A percentile compares a stretch with the other conserved stretches of the same genome.
Conservation (phyloP, 2,329 filamentous ascomycete genomes). For the Venturia pyrina region DNA sequence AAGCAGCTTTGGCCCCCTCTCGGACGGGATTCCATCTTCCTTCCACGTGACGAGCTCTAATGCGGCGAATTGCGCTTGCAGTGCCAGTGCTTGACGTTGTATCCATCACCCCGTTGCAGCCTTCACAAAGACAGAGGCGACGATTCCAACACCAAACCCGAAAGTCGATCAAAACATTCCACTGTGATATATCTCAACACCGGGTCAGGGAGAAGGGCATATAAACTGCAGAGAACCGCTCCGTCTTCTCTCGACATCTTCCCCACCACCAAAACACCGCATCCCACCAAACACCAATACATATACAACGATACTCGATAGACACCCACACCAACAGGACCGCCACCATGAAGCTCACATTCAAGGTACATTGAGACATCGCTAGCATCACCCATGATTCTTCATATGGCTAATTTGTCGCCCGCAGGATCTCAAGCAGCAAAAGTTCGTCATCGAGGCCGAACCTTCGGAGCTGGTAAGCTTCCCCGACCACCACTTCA, state of each 20-base stretch:
- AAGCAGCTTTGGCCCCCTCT: no score
- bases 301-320: neutral
- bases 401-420: slow-evolving; percentile 14
- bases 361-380: slow-evolving; percentile 43
- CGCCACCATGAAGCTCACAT: slow-evolving; percentile 56
- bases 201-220: neutral
- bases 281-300: neutral
- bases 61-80: neutral
- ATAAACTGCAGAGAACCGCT: neutral
- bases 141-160: neutral
- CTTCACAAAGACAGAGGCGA: neutral
- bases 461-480: slow-evolving; percentile 86
- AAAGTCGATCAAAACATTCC: neutral
- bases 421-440: slow-evolving; percentile 89
- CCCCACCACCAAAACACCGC: neutral
- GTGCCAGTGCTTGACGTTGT: neutral
- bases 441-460: slow-evolving; percentile 94
- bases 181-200: neutral
- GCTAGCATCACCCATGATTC: slow-evolving; percentile 4
- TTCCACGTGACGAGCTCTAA: neutral
- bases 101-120: neutral
- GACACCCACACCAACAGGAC: neutral
- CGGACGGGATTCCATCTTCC: neutral
- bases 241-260: neutral
- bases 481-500: slow-evolving; percentile 11